These are phyloP conservation scores for Coemansia sp. DNA, from an alignment of 192 early-diverging fungal genomes.

Conservation along the genomic window DNA sequence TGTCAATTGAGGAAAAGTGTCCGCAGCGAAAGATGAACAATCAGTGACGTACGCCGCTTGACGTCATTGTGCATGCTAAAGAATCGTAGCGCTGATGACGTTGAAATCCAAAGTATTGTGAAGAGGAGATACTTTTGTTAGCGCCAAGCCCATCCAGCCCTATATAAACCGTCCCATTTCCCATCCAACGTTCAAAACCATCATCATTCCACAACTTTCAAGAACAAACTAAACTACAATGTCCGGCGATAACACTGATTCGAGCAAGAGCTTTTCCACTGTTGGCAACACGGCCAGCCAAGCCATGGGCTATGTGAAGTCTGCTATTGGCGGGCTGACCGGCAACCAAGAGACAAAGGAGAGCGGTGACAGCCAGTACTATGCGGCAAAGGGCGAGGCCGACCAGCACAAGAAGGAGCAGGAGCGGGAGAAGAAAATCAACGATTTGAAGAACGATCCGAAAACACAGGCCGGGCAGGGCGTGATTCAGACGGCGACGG, in stretches of 20 bases:
- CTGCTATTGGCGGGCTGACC: not conserved
- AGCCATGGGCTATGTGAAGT: not conserved
- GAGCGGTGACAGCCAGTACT: not conserved
- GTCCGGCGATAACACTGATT: not conserved
- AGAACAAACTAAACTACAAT: not conserved
- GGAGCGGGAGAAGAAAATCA: not conserved
- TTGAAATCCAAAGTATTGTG: not conserved
- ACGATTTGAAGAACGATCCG: slow-evolving; percentile 2
- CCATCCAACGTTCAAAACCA: not conserved
- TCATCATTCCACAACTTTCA: not conserved
- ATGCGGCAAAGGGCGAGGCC: not conserved
- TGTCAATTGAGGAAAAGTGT: not conserved
- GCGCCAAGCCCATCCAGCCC: not conserved
- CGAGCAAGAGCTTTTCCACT: not conserved
- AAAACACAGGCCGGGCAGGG: not conserved
- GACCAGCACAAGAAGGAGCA: not conserved
- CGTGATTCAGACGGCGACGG: not conserved
- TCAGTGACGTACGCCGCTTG: not conserved
- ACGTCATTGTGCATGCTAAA: not conserved
- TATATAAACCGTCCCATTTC: not conserved
- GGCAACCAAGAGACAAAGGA: not conserved
- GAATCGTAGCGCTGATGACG: not conserved
- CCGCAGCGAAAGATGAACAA: not conserved
- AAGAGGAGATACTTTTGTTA: not conserved
- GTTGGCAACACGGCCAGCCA: not conserved